Evolutionary conservation across 208 protist genomes (phyloP).

Genomic region (Acanthamoeba castellanii): DNA sequence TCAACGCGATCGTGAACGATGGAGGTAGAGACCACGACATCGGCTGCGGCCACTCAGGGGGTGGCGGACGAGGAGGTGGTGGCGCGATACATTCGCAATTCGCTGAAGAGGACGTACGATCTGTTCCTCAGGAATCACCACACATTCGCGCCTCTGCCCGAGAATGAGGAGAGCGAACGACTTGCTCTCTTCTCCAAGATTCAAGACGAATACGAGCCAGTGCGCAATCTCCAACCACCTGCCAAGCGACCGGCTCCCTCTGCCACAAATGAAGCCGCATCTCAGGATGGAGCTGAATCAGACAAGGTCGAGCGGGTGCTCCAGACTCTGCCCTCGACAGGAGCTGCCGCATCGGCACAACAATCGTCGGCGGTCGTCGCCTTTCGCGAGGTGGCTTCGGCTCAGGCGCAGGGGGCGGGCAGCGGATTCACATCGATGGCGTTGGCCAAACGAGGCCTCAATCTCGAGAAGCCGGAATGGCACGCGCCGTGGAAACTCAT

Average conservation of each 20-base stretch:
- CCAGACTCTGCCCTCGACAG: neutral
- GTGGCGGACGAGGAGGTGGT: slow-evolving; percentile 4
- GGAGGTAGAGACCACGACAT: slow-evolving; percentile 28
- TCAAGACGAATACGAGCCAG: slow-evolving; percentile 40
- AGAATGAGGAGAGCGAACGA: slow-evolving; percentile 40
- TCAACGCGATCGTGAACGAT: neutral
- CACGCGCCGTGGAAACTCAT: slow-evolving; percentile 74
- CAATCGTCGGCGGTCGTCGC: neutral
- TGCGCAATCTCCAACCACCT: slow-evolving; percentile 24
- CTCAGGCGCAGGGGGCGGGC: neutral
- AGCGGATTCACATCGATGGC: slow-evolving; percentile 56
- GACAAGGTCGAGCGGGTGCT: slow-evolving; percentile 25
- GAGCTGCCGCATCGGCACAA: neutral
- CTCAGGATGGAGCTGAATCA: neutral
- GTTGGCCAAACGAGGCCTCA: slow-evolving; percentile 41
- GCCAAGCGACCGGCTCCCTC: slow-evolving; percentile 28
- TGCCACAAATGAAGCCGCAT: neutral
- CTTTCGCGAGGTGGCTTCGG: slow-evolving; percentile 7
- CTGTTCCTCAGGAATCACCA: slow-evolving; percentile 48
- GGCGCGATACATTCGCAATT: slow-evolving; percentile 14
- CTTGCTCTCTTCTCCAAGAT: slow-evolving; percentile 41
- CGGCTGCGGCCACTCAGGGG: neutral
- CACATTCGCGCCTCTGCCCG: neutral
- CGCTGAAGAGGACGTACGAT: slow-evolving; percentile 48
- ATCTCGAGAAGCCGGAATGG: slow-evolving; percentile 75